Evolutionary conservation across 352 stramenopile species (phyloP).

Genomic region (Phytophthora crassamura): DNA sequence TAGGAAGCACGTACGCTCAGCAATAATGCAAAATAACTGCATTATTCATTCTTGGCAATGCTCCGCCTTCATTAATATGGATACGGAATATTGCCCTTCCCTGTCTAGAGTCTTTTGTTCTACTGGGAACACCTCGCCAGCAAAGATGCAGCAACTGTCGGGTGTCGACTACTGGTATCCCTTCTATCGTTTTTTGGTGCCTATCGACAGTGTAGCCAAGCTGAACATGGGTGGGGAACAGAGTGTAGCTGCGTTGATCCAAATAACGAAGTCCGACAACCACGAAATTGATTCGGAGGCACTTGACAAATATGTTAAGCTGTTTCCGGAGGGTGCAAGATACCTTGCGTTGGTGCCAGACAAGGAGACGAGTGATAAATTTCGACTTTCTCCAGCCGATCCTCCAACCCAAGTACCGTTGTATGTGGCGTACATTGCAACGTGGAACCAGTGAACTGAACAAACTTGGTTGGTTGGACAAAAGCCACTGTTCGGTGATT

Average conservation of each 20-base stretch:
- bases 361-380: constrained; percentile 22
- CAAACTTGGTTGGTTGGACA: no score
- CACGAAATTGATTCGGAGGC: constrained; percentile 27
- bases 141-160: constrained; percentile 21
- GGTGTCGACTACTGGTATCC: constrained; percentile 27
- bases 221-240: constrained; percentile 17
- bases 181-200: constrained; percentile 15
- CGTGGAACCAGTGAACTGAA: constrained; percentile 11
- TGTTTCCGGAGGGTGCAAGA: constrained; percentile 6
- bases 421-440: constrained; percentile 23
- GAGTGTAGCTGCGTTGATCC: constrained; percentile 16
- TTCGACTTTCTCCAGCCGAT: constrained; percentile 21
- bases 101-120: no score
- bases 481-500: no score
- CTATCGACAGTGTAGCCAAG: constrained; percentile 27
- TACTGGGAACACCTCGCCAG: no score
- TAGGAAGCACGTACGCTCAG: no score
- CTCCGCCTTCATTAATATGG: no score
- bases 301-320: constrained; percentile 19
- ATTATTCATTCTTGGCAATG: no score
- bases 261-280: constrained; percentile 26
- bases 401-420: constrained; percentile 25
- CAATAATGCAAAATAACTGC: no score
- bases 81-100: no score
- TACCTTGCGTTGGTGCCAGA: constrained; percentile 28